Evolutionary conservation across 2,329 filamentous ascomycete species (phyloP).

Genomic region (Furcasterigmium furcatum): DNA sequence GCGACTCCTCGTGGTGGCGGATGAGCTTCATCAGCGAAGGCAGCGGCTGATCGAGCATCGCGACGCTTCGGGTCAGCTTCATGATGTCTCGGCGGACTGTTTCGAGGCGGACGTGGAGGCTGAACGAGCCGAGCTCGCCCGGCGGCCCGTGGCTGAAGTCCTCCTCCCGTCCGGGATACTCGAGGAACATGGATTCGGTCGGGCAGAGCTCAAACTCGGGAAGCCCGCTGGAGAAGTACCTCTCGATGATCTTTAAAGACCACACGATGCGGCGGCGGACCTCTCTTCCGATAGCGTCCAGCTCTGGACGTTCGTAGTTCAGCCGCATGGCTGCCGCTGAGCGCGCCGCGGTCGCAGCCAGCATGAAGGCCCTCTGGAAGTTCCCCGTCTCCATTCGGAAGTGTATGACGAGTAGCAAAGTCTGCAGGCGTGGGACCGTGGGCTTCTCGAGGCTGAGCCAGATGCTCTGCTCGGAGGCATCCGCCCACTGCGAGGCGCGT

Average conservation of each 20-base stretch:
- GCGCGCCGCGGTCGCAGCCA: constrained; percentile 28
- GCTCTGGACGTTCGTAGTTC: constrained; percentile 32
- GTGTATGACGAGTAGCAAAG: constrained; percentile 40
- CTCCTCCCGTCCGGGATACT: constrained; percentile 39
- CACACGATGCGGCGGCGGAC: constrained; percentile 34
- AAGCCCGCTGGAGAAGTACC: constrained; percentile 35
- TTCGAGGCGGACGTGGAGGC: constrained; percentile 15
- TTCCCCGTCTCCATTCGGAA: constrained; percentile 39
- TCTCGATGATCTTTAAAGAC: constrained; percentile 35
- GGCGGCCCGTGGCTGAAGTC: constrained; percentile 25
- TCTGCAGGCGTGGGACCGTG: constrained; percentile 26
- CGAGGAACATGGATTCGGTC: constrained; percentile 32
- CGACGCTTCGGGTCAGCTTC: constrained; percentile 16
- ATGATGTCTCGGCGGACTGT: constrained; percentile 18
- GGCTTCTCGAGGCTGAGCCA: constrained; percentile 25
- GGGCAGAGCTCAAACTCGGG: constrained; percentile 36
- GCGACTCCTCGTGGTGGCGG: constrained; percentile 13
- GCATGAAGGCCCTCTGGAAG: constrained; percentile 39
- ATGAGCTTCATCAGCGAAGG: constrained; percentile 14
- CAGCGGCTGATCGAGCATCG: constrained; percentile 16
- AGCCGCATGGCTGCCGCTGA: constrained; percentile 32
- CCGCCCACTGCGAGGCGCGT: constrained; percentile 21
- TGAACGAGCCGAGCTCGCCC: constrained; percentile 13
- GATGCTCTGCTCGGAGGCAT: constrained; percentile 25
- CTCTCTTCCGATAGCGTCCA: constrained; percentile 29